A percentile compares a stretch with the other conserved stretches of the same genome.
Evolutionary conservation across 2,329 filamentous ascomycete genomes (phyloP).

Genomic region (Geosmithia morbida): DNA sequence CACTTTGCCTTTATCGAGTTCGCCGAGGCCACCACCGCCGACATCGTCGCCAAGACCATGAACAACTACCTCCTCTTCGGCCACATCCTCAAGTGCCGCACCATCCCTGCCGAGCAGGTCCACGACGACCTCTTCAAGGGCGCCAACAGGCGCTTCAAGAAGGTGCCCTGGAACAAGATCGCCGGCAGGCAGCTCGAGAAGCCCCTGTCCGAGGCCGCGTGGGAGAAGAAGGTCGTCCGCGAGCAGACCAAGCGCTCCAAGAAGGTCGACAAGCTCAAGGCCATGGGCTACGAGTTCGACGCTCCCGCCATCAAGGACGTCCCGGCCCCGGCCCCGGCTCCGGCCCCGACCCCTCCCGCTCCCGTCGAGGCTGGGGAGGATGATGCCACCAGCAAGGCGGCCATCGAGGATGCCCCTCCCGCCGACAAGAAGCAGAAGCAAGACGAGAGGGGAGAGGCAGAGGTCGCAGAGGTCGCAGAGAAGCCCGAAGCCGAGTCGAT

Average conservation of each 20-base stretch:
- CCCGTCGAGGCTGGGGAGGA: constrained; percentile 16
- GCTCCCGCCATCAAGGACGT: constrained; percentile 53
- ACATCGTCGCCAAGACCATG: constrained; percentile 92
- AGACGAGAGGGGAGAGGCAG: constrained; percentile 10
- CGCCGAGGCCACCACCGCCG: constrained; percentile 58
- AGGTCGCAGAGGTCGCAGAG: constrained; percentile 8
- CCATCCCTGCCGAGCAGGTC: constrained; percentile 61
- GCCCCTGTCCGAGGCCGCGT: constrained; percentile 59
- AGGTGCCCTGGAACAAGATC: constrained; percentile 76
- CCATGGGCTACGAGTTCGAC: constrained; percentile 71
- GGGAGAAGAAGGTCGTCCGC: constrained; percentile 59
- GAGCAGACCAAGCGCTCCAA: constrained; percentile 57
- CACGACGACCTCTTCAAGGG: constrained; percentile 79
- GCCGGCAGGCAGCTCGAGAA: constrained; percentile 61
- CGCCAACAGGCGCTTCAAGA: constrained; percentile 80
- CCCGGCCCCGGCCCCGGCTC: constrained; percentile 11
- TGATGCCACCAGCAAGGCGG: constrained; percentile 10
- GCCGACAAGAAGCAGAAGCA: too few species aligned
- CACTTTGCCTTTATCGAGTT: constrained; percentile 97
- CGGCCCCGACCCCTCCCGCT: too few species aligned
- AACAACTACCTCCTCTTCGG: constrained; percentile 93
- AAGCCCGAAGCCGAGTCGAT: constrained; percentile 11
- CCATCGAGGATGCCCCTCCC: neutral
- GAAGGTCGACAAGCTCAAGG: constrained; percentile 63
- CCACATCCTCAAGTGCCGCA: constrained; percentile 80